Conservation (phyloP, 1,139 yeast genomes). For the Pichia sp. region DNA sequence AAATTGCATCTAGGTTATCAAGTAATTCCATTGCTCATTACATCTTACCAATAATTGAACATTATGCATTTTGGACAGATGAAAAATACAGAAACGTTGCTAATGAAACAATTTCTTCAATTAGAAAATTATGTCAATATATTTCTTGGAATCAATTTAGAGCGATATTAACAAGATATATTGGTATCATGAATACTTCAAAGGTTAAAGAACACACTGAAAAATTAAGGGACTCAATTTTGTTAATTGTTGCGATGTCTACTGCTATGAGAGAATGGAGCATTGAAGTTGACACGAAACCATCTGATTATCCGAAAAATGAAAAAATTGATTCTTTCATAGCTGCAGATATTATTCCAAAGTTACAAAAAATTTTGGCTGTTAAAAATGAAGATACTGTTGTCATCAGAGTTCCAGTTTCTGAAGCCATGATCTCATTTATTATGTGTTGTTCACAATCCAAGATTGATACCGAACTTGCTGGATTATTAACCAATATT, state of each 20-base stretch:
- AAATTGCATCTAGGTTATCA: conserved; percentile 37
- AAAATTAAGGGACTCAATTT: conserved; percentile 52
- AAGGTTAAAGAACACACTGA: conserved; percentile 35
- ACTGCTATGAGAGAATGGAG: conserved; percentile 39
- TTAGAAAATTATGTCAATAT: conserved; percentile 52
- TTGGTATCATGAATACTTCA: conserved; percentile 40
- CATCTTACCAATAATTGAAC: conserved; percentile 78
- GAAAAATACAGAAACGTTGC: conserved; percentile 67
- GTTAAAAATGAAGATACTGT: conserved; percentile 74
- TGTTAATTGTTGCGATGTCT: conserved; percentile 59
- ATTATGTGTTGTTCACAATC: conserved; percentile 58
- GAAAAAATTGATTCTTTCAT: conserved; percentile 50
- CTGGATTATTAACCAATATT: conserved; percentile 75
- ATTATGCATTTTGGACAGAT: conserved; percentile 54
- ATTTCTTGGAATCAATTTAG: conserved; percentile 78
- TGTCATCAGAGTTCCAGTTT: conserved; percentile 66
- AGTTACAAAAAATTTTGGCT: conserved; percentile 52
- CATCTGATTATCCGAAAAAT: conserved; percentile 30
- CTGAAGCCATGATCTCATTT: conserved; percentile 75
- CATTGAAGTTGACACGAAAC: conserved; percentile 26
- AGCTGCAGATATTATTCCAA: conserved; percentile 54
- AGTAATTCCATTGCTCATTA: conserved; percentile 69
- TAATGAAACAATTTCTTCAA: conserved; percentile 64
- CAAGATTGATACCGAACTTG: conserved; percentile 53
- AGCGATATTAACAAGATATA: conserved; percentile 68